Conservation (phyloP, 202 grass and related monocot genomes). For the Zizania palustris region DNA sequence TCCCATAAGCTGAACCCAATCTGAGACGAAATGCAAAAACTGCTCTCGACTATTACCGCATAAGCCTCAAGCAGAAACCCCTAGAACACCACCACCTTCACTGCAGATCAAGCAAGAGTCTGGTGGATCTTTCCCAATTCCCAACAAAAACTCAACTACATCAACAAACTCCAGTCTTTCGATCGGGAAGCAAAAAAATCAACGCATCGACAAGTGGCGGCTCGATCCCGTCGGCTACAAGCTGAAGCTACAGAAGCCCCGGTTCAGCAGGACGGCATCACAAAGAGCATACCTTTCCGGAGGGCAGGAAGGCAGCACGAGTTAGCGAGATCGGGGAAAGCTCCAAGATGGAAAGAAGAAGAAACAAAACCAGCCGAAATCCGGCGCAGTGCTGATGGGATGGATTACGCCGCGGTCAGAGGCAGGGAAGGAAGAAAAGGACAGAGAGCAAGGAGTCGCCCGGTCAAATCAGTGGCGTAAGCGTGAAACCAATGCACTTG, state of each 20-base stretch:
- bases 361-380: conserved; percentile 21
- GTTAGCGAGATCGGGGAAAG: conserved; percentile 30
- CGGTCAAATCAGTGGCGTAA: conserved; percentile 42
- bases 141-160: background rate
- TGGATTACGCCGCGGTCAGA: background rate
- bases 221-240: background rate
- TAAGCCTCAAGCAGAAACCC: background rate
- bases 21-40: background rate
- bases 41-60: conserved; percentile 7
- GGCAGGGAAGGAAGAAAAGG: background rate
- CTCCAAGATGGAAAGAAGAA: conserved; percentile 34
- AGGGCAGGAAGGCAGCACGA: conserved; percentile 14
- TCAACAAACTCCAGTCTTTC: conserved; percentile 5
- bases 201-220: background rate
- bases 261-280: background rate
- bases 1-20: conserved; percentile 5
- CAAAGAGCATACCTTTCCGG: conserved; percentile 33
- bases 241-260: background rate
- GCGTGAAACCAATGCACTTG: background rate
- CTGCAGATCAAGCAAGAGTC: conserved; percentile 15
- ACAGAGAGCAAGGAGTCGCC: background rate
- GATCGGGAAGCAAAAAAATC: background rate
- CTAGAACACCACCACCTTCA: background rate
- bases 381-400: background rate
- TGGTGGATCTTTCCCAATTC: conserved; percentile 37